These are phyloP conservation scores for Brassica rapa DNA, from an alignment of 345 rosid species.

Conservation along the genomic window DNA sequence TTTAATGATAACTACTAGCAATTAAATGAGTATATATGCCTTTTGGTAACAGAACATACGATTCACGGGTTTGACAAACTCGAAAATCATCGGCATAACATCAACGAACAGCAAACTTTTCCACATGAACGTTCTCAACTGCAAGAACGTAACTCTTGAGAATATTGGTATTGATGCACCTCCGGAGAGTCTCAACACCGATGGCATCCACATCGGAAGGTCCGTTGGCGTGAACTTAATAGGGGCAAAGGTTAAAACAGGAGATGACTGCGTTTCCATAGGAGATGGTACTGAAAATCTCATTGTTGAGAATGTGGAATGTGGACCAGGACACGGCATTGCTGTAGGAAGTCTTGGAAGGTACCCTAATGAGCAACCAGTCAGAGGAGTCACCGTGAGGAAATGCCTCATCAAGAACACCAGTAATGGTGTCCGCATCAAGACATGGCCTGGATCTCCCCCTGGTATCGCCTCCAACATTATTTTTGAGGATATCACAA, in stretches of 20 bases:
- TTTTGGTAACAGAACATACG: slow-evolving; percentile 35
- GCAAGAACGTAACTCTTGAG: slow-evolving; percentile 48
- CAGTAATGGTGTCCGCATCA: slow-evolving; percentile 56
- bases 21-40: background rate
- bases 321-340: slow-evolving; percentile 70
- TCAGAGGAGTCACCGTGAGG: slow-evolving; percentile 45
- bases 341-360: slow-evolving; percentile 65
- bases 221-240: slow-evolving; percentile 40
- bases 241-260: slow-evolving; percentile 40
- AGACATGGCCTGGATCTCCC: slow-evolving; percentile 56
- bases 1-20: background rate
- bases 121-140: slow-evolving; percentile 42
- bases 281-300: slow-evolving; percentile 51
- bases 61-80: slow-evolving; percentile 29
- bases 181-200: slow-evolving; percentile 50
- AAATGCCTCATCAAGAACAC: slow-evolving; percentile 48
- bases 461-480: slow-evolving; percentile 41
- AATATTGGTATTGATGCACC: slow-evolving; percentile 44
- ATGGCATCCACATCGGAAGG: slow-evolving; percentile 58
- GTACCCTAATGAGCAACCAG: slow-evolving; percentile 49
- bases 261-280: slow-evolving; percentile 60
- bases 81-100: slow-evolving; percentile 34
- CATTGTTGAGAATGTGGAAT: slow-evolving; percentile 33
- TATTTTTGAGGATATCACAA: slow-evolving; percentile 53
- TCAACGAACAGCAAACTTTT: slow-evolving; percentile 53